Base-by-base conservation (phyloP, 495 filamentous ascomycete species). In the Jackrogersella multiformis region DNA sequence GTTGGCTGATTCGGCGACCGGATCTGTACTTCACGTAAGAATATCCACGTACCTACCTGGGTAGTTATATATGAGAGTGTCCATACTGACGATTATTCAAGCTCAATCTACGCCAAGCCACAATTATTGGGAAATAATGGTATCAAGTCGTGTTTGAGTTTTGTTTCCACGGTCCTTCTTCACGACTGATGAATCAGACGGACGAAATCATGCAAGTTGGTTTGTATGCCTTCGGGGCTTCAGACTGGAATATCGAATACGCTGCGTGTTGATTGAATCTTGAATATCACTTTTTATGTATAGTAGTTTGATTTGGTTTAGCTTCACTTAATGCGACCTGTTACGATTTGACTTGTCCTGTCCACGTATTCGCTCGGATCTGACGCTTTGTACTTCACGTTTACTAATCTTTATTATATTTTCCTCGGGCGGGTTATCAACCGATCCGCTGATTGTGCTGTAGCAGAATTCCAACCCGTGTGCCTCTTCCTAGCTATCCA, bases 141-240 rank as follows among this genome's bases (percentile, higher is more conserved):
- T 6, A 21, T 10, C 1, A 21, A 44, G 5, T n/a, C n/a, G n/a
- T 12, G 23, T 12, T 44, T 9, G 18, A 21, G 28, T 30, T 3
- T 23, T 7, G 2, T 44, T 2, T 44, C 44, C 23, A 26, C 48
- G 21, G 26, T 52, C 48, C 34, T 52, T 30, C 48, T 18, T 52
- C 28, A 52, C 21, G 48, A 52, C 28, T 52, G 15, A 52, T 10
- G 48, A 52, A 52, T 52, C 48, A 7, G 41, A 44, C 41, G 18
- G 41, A 44, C 16, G 41, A 44, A 44, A 44, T 44, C 16, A 44
- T 44, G 41, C 20, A 23, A 44, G 3, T 12, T 44, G 8, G 41
- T 12, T 44, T 44, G 20, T 44, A 10, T 9, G 12, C 41, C 21
- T 46, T 1, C 9, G 0, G 12, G 42, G 21, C 23, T 46, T 12